Evolutionary conservation across 2,329 filamentous ascomycete species (phyloP).

Genomic region (Penicillium sp.): DNA sequence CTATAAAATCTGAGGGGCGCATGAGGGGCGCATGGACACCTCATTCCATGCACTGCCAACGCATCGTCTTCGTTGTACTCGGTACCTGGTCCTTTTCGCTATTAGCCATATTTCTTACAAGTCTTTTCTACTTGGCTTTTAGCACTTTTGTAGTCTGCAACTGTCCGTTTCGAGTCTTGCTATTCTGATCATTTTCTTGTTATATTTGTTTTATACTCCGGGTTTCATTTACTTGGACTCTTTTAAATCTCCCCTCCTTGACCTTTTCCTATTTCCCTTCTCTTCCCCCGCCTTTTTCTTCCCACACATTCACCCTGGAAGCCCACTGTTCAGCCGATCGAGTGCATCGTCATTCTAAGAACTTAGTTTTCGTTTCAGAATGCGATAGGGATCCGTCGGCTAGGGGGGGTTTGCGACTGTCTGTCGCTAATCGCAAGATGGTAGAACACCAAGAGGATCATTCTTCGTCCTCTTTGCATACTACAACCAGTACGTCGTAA

Average conservation of each 20-base stretch:
- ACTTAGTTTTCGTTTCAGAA: constrained; percentile 20
- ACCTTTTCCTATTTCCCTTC: background rate
- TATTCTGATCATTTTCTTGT: background rate
- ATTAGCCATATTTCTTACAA: background rate
- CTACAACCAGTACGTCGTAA: constrained; percentile 31
- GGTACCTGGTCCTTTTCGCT: constrained; percentile 6
- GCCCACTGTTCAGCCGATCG: constrained; percentile 7
- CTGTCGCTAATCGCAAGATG: constrained; percentile 35
- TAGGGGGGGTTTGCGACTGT: constrained; percentile 32
- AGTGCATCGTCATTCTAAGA: constrained; percentile 17
- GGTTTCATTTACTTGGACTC: constrained; percentile 2
- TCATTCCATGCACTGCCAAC: constrained; percentile 29
- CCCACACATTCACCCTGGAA: constrained; percentile 15
- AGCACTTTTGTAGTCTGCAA: constrained; percentile 19
- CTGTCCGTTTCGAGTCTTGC: constrained; percentile 25
- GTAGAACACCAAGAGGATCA: constrained; percentile 29
- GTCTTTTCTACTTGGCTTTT: constrained; percentile 5
- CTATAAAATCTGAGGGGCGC: constrained; percentile 18
- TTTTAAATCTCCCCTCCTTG: constrained; percentile 5
- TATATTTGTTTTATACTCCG: constrained; percentile 2
- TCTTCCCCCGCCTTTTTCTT: constrained; percentile 3
- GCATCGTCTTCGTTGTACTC: constrained; percentile 20
- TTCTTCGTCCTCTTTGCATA: constrained; percentile 27
- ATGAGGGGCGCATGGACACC: constrained; percentile 23
- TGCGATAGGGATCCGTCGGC: constrained; percentile 33